A percentile compares a stretch with the other conserved stretches of the same genome.
Evolutionary conservation across 2,329 filamentous ascomycete genomes (phyloP).

Genomic region (Alternaria burnsii): DNA sequence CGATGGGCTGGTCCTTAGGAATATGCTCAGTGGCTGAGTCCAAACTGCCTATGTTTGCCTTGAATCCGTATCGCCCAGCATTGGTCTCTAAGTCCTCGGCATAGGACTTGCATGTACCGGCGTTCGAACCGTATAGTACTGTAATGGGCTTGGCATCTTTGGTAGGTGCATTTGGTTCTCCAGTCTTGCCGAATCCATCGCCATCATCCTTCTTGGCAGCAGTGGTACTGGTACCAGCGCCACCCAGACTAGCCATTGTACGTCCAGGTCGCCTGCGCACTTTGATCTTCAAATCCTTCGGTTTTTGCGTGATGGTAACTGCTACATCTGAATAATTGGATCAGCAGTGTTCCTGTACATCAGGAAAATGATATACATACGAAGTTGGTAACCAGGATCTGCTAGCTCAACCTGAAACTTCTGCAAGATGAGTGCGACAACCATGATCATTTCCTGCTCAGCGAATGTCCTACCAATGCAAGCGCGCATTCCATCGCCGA

Average conservation of each 20-base stretch:
- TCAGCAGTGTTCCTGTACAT: not conserved
- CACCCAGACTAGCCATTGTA: constrained; percentile 10
- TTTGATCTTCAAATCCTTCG: constrained; percentile 16
- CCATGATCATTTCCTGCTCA: constrained; percentile 68
- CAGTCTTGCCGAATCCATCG: not conserved
- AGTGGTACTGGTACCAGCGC: not conserved
- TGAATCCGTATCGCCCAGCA: constrained; percentile 66
- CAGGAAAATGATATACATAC: not conserved
- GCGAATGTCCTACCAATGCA: constrained; percentile 79
- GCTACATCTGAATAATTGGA: not conserved
- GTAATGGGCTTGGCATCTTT: constrained; percentile 59
- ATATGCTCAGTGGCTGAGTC: constrained; percentile 70
- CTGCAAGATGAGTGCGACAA: constrained; percentile 63
- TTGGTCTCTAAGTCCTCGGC: constrained; percentile 69
- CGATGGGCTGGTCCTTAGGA: constrained; percentile 67
- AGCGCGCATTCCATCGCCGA: constrained; percentile 74
- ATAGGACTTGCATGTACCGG: constrained; percentile 76
- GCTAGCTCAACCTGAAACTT: constrained; percentile 73
- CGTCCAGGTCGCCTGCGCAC: constrained; percentile 15
- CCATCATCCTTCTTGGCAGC: not conserved
- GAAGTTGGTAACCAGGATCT: constrained; percentile 67
- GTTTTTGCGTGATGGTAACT: constrained; percentile 14
- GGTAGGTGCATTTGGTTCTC: not conserved
- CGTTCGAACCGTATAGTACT: constrained; percentile 78
- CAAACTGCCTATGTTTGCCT: constrained; percentile 55